phyloP scores from a whole-genome alignment of 352 stramenopile genomes.

The Pythium biforme region DNA sequence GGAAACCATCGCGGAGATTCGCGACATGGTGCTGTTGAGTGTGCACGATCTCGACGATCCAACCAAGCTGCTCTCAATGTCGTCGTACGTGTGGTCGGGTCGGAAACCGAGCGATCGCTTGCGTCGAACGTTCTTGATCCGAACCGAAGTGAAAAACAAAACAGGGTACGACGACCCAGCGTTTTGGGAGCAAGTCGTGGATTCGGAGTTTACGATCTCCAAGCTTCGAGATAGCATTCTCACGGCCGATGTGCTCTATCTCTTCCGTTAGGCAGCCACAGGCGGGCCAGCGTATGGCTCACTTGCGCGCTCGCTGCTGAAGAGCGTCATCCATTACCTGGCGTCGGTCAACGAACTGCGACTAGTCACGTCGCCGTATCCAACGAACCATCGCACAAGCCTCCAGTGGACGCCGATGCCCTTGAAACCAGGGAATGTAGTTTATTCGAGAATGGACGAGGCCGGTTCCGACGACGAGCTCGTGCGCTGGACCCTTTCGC shows the following conservation, averaged over 20 bases:
- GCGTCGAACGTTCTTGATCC: slow-evolving; percentile 2
- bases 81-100: background rate
- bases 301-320: slow-evolving; percentile 3
- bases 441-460: background rate
- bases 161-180: background rate
- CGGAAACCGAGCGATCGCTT: background rate
- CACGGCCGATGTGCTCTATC: background rate
- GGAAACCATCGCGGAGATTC: background rate
- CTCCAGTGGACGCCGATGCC: background rate
- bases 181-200: slow-evolving; percentile 2
- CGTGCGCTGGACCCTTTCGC: slow-evolving; percentile 6
- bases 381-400: background rate
- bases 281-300: background rate
- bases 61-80: background rate
- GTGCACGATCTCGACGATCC: background rate
- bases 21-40: background rate
- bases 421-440: background rate
- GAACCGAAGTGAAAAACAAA: background rate
- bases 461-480: slow-evolving; percentile 14
- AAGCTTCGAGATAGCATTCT: background rate
- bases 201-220: slow-evolving; percentile 8
- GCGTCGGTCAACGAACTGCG: slow-evolving; percentile 13
- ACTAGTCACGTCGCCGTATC: slow-evolving; percentile 16
- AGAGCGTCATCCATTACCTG: slow-evolving; percentile 4
- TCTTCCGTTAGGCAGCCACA: slow-evolving; percentile 1